Evolutionary conservation across 106 monocot genomes (phyloP).

Genomic region (Allium sativum): DNA sequence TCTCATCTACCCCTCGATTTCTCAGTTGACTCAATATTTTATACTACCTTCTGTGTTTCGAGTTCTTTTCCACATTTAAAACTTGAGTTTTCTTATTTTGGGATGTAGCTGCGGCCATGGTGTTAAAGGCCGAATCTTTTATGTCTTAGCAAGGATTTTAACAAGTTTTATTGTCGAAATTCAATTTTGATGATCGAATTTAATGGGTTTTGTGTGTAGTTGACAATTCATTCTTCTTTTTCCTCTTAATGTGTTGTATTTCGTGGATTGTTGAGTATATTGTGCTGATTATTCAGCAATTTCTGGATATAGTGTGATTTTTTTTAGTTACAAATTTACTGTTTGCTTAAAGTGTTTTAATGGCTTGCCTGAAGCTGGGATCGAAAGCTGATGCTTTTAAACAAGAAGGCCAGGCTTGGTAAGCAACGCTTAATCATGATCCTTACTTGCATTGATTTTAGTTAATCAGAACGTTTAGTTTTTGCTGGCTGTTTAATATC

Average conservation of each 20-base stretch:
- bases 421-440: background rate
- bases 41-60: too few relatives aligned
- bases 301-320: background rate
- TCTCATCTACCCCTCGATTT: too few relatives aligned
- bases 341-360: background rate
- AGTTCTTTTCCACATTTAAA: too few relatives aligned
- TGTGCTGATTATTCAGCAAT: constrained; percentile 10
- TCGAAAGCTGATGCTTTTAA: constrained; percentile 32
- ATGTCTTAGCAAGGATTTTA: too few relatives aligned
- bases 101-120: too few relatives aligned
- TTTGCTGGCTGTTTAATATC: too few relatives aligned
- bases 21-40: too few relatives aligned
- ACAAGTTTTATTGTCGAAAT: background rate
- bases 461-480: too few relatives aligned
- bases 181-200: background rate
- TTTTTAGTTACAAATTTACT: too few relatives aligned
- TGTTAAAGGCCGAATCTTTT: too few relatives aligned
- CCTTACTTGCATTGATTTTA: too few relatives aligned
- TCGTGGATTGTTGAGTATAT: constrained; percentile 5
- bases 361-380: constrained; percentile 35
- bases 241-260: constrained; percentile 5
- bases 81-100: too few relatives aligned
- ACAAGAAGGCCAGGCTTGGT: constrained; percentile 36
- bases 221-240: background rate
- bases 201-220: background rate